Percentiles rank a stretch among this genome's conserved stretches.
phyloP scores from a whole-genome alignment of 2,329 filamentous ascomycete species.

The Xylaria sp. region DNA sequence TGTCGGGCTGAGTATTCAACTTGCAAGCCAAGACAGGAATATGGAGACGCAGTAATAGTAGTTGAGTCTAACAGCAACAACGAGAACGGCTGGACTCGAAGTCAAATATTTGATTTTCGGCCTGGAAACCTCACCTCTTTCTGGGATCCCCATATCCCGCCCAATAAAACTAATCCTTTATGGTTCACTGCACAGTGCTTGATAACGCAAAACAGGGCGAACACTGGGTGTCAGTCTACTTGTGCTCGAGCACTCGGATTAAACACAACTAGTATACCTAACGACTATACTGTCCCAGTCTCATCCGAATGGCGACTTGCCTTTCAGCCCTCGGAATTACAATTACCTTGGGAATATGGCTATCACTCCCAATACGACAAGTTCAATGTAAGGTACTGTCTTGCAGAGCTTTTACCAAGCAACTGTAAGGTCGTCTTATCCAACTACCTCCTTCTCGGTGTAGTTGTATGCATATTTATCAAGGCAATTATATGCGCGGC shows the following conservation, averaged over 20 bases:
- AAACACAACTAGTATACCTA: not conserved
- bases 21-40: not conserved
- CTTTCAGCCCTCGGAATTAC: not conserved
- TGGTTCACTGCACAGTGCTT: conserved; percentile 7
- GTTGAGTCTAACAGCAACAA: not conserved
- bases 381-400: not conserved
- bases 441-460: not conserved
- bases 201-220: too few species aligned
- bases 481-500: not conserved
- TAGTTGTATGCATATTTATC: not conserved
- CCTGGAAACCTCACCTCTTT: not conserved
- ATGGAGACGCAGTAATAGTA: not conserved
- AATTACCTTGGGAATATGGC: not conserved
- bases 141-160: not conserved
- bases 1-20: not conserved
- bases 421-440: conserved; percentile 8
- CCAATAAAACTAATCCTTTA: not conserved
- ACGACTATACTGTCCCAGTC: not conserved
- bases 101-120: not conserved
- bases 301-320: not conserved
- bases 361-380: not conserved
- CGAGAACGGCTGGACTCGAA: not conserved
- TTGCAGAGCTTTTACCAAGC: not conserved
- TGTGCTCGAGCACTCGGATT: not conserved
- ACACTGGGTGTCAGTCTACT: too few species aligned